phyloP scores from a whole-genome alignment of 176 grass and related monocot species.

The Oryza australiensis region DNA sequence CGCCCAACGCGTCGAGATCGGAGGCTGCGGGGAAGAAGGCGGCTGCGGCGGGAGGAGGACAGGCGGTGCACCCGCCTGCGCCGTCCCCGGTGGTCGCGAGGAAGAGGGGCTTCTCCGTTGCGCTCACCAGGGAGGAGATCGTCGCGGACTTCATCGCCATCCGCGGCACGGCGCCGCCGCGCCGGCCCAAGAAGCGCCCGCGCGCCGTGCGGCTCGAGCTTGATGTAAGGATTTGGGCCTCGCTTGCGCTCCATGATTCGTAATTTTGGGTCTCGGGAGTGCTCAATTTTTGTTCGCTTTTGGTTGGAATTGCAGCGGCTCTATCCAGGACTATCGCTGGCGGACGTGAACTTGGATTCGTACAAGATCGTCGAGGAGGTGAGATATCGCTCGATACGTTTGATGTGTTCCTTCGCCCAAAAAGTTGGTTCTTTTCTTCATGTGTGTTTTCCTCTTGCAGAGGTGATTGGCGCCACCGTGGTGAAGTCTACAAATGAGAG shows the following conservation, averaged over 20 bases:
- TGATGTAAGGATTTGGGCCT: conserved; percentile 39
- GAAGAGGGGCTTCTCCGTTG: conserved; percentile 49
- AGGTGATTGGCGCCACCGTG: conserved; percentile 34
- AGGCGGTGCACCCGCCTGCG: neutral
- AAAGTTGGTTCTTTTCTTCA: conserved; percentile 38
- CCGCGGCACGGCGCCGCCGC: conserved; percentile 40
- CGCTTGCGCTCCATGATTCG: neutral
- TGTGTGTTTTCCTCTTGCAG: conserved; percentile 29
- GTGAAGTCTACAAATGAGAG: conserved; percentile 22
- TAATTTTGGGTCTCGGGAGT: neutral
- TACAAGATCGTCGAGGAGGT: conserved; percentile 59
- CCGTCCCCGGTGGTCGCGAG: neutral
- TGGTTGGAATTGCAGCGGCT: conserved; percentile 33
- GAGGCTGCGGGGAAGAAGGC: neutral
- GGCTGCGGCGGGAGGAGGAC: neutral
- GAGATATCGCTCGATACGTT: neutral
- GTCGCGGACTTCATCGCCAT: conserved; percentile 44
- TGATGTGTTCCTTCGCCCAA: neutral
- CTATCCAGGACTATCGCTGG: conserved; percentile 37
- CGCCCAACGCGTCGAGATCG: neutral
- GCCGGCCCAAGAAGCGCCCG: conserved; percentile 54
- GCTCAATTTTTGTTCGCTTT: conserved; percentile 17
- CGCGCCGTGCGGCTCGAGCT: conserved; percentile 27
- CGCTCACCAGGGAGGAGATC: conserved; percentile 49
- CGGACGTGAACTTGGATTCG: conserved; percentile 31